These are phyloP conservation scores for Syncephalastrum sp. DNA, from an alignment of 371 early-diverging fungal species.

Conservation along the genomic window DNA sequence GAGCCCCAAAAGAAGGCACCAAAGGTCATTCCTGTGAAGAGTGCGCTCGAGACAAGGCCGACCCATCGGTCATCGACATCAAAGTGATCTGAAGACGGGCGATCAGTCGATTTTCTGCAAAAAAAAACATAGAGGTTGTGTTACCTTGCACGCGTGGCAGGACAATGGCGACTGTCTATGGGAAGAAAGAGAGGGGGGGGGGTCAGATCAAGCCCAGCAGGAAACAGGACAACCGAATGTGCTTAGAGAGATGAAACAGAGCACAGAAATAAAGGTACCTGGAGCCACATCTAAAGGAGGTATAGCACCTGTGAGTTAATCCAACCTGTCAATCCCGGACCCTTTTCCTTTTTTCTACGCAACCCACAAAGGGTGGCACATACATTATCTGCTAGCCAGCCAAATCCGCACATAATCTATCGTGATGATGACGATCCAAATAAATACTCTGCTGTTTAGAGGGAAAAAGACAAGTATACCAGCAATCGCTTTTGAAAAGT, in stretches of 20 bases:
- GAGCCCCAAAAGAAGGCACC: slow-evolving; percentile 85
- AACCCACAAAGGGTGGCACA: slow-evolving; percentile 7
- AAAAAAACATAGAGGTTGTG: neutral
- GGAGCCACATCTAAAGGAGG: slow-evolving; percentile 62
- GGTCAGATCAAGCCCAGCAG: neutral
- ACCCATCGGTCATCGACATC: slow-evolving; percentile 56
- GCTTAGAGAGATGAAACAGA: slow-evolving; percentile 9
- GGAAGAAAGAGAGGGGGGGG: neutral
- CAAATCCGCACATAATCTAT: slow-evolving; percentile 74
- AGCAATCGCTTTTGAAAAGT: slow-evolving; percentile 75
- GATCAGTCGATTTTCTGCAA: neutral
- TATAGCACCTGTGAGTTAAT: slow-evolving; percentile 3
- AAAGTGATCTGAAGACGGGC: slow-evolving; percentile 48
- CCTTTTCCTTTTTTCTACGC: slow-evolving; percentile 1
- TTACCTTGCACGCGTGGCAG: slow-evolving; percentile 57
- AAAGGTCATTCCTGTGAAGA: slow-evolving; percentile 81
- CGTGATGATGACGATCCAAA: neutral
- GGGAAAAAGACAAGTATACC: slow-evolving; percentile 29
- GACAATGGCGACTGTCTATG: slow-evolving; percentile 63
- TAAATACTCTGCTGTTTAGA: neutral
- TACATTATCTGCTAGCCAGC: slow-evolving; percentile 89
- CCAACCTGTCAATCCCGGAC: slow-evolving; percentile 5
- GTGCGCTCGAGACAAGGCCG: slow-evolving; percentile 64
- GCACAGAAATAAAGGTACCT: slow-evolving; percentile 37
- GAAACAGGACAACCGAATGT: no score